Base-by-base conservation (phyloP, 495 filamentous ascomycete genomes). In the Stereocaulon alpinum region DNA sequence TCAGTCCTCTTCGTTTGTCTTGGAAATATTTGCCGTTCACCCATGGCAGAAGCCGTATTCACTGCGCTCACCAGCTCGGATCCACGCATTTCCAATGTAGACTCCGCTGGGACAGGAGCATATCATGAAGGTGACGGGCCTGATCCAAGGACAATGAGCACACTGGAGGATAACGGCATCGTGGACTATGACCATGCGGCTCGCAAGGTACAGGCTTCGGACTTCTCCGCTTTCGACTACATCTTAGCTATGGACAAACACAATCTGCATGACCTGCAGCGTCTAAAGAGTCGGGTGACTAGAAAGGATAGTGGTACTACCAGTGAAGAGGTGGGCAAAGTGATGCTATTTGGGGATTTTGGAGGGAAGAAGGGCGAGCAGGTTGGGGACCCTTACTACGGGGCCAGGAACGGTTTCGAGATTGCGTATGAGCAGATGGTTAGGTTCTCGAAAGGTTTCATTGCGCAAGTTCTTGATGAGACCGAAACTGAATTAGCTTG, bases 31-130 rank as follows among this genome's bases (percentile, higher is more conserved):
- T 98, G 93, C 62, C 79, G 82, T 30, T 96, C 91, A 2, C 87
- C 93, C 3, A 97, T 98, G 93, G 90, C 91, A 37, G 92, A 96
- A 76, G 93, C 85, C 43, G 87, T 93, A 61, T 96, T 98, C 76
- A 83, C 82, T 40, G 80, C 82, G 30, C 70, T 94, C 7, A 81
- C 82, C n/a, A 72, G 76, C 60, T 72, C 77, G 76, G 82, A 72
- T 67, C 79, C 74, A 49, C 76, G 83, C 17, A 82, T 96, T 63
- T 71, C 73, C 15, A 74, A 76, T 42, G 86, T 96, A 44, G 93
- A 96, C 72, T 94, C 88, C 12, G 90, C 87, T 66, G 93, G 93
- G 40, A 98, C 92, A 24, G 87, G 81, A 22, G 88, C 82, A 37
- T 98, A 96, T 66, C 91, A 67, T 52, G 73, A 74, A 55, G 82